These are phyloP conservation scores for Podila epigama DNA, from an alignment of 192 early-diverging fungal genomes.

Conservation along the genomic window DNA sequence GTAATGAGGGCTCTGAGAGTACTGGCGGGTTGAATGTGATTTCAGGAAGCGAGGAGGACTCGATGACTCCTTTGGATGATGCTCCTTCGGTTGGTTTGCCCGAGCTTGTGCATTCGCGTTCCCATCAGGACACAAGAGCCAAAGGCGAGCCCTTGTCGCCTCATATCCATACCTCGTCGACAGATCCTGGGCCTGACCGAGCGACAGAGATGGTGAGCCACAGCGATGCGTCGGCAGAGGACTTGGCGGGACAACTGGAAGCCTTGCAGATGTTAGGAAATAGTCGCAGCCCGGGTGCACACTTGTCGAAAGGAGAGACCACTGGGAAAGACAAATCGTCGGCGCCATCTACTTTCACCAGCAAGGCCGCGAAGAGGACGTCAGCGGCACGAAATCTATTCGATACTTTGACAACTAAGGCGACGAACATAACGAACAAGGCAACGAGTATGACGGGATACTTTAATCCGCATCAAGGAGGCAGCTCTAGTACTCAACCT, in stretches of 20 bases:
- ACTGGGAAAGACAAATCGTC: background rate
- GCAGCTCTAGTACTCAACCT: conserved; percentile 1
- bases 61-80: conserved; percentile 13
- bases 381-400: conserved; percentile 41
- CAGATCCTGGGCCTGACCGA: conserved; percentile 36
- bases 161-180: conserved; percentile 1
- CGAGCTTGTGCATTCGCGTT: conserved; percentile 7
- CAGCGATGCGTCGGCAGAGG: conserved; percentile 19
- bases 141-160: conserved; percentile 13
- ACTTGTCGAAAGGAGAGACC: conserved; percentile 12
- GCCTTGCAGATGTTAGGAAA: conserved; percentile 8
- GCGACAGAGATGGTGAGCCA: conserved; percentile 4
- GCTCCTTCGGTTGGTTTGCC: conserved; percentile 8
- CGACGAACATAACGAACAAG: conserved; percentile 31
- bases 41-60: conserved; percentile 32
- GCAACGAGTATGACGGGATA: conserved; percentile 44
- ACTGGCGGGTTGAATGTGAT: conserved; percentile 21
- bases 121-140: conserved; percentile 3
- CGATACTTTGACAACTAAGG: conserved; percentile 31
- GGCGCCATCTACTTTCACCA: background rate
- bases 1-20: conserved; percentile 28
- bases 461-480: conserved; percentile 14
- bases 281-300: conserved; percentile 10
- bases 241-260: conserved; percentile 22
- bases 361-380: conserved; percentile 20